Base-by-base conservation (phyloP, 2,329 filamentous ascomycete genomes). In the Fonsecaea pedrosoi region DNA sequence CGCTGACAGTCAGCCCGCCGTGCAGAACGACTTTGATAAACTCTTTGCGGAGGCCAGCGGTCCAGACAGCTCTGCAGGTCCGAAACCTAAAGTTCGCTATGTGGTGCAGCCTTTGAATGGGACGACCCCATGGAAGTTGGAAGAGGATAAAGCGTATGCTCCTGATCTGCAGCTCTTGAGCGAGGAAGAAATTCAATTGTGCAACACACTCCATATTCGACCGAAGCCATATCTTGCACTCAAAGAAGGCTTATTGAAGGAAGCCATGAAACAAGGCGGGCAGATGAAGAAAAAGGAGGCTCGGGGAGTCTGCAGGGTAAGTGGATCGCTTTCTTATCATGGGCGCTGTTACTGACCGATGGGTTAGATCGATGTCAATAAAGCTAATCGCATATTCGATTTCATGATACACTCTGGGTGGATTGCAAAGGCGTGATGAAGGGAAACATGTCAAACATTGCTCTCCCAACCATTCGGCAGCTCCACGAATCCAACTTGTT, bases 171-270 rank as follows among this genome's bases (percentile, higher is more conserved):
- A 98, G 74, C 86, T 99, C 0, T 82, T 99, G 53, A 92, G 91
- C 0, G 85, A 89, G 0, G 92, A 96, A 71, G 95, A 99, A 78
- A 83, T 87, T 4, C 92, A 96, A 74, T 82, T 99, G 0, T 99
- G 95, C 81, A 91, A 92, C 73, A 85, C 90, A 48, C 85, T 96
- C 13, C 87, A 93, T 50, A 81, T 99, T 60, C 91, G 95, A 78
- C 95, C 95, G 0, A 99, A 99, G 81, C 92, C 95, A 1, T 99
- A 97, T 77, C 80, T 97, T 4, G 92, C 92, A 75, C 92, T 98
- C 79, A 99, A 99, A 79, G 93, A 97, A 77, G 89, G 91, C 68
- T 84, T 98, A n/a, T 80, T 98, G 60, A 92, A 92, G 74, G 94
- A 98, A 77, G 92, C 94, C 0, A 87, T 97, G 77, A 95, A 94